A percentile compares a stretch with the other conserved stretches of the same genome.
phyloP scores from a whole-genome alignment of 2,329 filamentous ascomycete genomes.

The Dothistroma pini region DNA sequence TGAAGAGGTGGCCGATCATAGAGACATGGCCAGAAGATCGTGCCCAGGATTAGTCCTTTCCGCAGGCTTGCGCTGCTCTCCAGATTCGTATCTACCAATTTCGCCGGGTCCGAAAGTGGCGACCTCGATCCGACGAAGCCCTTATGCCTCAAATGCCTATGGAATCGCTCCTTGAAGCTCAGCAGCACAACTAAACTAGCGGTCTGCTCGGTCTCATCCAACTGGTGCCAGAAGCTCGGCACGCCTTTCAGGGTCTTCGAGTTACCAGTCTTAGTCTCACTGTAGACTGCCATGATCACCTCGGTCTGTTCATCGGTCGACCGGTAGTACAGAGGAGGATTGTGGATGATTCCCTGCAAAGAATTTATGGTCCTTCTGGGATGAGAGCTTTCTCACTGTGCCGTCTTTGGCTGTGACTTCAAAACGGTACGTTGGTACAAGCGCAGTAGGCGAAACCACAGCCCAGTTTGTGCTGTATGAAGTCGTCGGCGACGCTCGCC shows the following conservation, averaged over 20 bases:
- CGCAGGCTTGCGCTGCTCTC: too few species aligned
- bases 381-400: conserved; percentile 12
- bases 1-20: too few species aligned
- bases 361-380: conserved; percentile 18
- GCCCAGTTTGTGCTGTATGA: too few species aligned
- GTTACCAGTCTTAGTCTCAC: conserved; percentile 10
- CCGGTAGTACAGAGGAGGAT: conserved; percentile 16
- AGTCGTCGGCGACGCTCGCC: too few species aligned
- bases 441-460: conserved; percentile 5
- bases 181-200: conserved; percentile 19
- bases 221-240: conserved; percentile 5
- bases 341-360: conserved; percentile 6
- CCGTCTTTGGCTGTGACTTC: conserved; percentile 1
- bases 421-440: conserved; percentile 14
- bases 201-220: conserved; percentile 14
- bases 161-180: neutral
- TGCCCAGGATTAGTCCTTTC: too few species aligned
- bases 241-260: conserved; percentile 13
- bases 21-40: too few species aligned
- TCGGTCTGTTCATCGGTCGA: conserved; percentile 17
- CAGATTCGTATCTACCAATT: neutral
- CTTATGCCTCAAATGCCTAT: neutral
- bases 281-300: conserved; percentile 19
- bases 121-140: neutral
- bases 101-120: neutral